A percentile compares a stretch with the other conserved stretches of the same genome.
Evolutionary conservation across 2,329 filamentous ascomycete genomes (phyloP).

Genomic region (Xylariomycetidae sp.): DNA sequence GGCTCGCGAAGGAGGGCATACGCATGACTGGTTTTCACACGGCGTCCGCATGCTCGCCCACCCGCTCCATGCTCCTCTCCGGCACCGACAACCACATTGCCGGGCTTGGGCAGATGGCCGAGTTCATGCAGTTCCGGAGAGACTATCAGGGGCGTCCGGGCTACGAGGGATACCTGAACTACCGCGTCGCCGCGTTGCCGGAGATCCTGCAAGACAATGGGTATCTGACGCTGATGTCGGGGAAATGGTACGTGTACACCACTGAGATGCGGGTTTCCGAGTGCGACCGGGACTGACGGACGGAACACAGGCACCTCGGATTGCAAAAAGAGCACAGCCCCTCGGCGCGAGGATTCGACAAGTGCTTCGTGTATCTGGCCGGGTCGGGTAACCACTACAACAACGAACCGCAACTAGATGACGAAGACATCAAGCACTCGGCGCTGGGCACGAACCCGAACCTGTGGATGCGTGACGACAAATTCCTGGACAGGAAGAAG

Average conservation of each 20-base stretch:
- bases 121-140: constrained; percentile 31
- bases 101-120: constrained; percentile 48
- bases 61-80: constrained; percentile 53
- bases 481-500: constrained; percentile 2
- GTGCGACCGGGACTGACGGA: background rate
- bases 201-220: constrained; percentile 19
- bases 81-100: constrained; percentile 52
- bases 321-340: constrained; percentile 27
- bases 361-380: constrained; percentile 34
- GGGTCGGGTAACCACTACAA: constrained; percentile 47
- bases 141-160: constrained; percentile 17
- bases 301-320: constrained; percentile 29
- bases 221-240: constrained; percentile 22
- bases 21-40: constrained; percentile 54
- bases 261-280: too few relatives aligned
- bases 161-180: constrained; percentile 7
- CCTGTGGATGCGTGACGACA: constrained; percentile 3
- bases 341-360: constrained; percentile 34
- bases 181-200: constrained; percentile 1
- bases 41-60: constrained; percentile 53
- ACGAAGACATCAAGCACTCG: constrained; percentile 3
- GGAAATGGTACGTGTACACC: constrained; percentile 11
- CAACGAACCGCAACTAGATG: constrained; percentile 37
- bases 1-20: constrained; percentile 39
- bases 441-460: background rate